Base-by-base conservation (phyloP, 352 stramenopile species). In the Globisporangium sylvaticum region DNA sequence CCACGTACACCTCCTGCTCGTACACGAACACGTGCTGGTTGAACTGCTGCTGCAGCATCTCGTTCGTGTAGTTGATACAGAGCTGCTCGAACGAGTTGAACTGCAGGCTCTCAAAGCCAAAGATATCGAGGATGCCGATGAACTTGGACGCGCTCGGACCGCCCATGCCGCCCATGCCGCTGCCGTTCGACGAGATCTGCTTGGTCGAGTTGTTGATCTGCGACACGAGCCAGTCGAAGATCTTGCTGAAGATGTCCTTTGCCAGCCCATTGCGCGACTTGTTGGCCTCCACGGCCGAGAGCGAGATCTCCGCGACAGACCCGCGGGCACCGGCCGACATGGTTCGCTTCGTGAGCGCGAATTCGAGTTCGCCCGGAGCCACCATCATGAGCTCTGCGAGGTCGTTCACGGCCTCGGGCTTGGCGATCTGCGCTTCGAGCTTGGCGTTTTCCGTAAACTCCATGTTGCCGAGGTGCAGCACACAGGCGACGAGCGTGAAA, bases 401-500 rank as follows among this genome's bases (percentile, higher is more conserved):
- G 22, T 90, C 83, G 32, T 76, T 81, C 3, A 96, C 79, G 39
- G 90, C 86, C 65, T 90, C 80, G 0, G 77, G 81, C 3, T 77
- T 69, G 7, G 82, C 76, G 48, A 92, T 88, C 56, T 90, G 69
- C 8, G 88, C 84, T 68, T 95, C 85, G 32, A 91, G 82, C 65
- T 94, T 94, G 20, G 87, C 87, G 68, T 96, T 95, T 59, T 96
- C 87, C 1, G 79, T 88, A 53, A 96, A 95, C 60, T 97, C 87
- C 58, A 99, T 84, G 76, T 99, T 98, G 58, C 97, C 97, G 3
- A 99, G 82, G 72, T 99, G 96, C 68, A 99, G 74, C 42, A 99
- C 88, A 39, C 94, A 97, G 18, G 97, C 97, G 53, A 99, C 89
- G 12, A 99, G 90, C 22, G 82, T 87, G 55, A 99, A 98, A 31